phyloP scores from a whole-genome alignment of 2,329 filamentous ascomycete species.

The Curvularia eragrostidis region DNA sequence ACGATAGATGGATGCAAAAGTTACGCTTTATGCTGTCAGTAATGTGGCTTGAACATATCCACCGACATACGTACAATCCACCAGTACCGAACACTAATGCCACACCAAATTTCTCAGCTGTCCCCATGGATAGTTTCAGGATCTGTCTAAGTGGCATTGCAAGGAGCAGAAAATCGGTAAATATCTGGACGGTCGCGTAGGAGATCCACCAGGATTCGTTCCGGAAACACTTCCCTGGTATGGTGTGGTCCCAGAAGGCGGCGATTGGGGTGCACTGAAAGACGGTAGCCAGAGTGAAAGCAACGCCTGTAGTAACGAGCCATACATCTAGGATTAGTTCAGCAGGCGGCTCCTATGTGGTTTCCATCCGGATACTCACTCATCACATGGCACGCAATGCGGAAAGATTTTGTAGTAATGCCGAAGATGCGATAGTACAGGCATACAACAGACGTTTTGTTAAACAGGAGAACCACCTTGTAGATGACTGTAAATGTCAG shows the following conservation, averaged over 20 bases:
- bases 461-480: slow-evolving; percentile 47
- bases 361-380: slow-evolving; percentile 20
- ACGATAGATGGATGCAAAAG: slow-evolving; percentile 34
- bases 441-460: slow-evolving; percentile 44
- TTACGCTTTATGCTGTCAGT: slow-evolving; percentile 25
- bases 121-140: slow-evolving; percentile 27
- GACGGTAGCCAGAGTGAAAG: slow-evolving; percentile 40
- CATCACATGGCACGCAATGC: slow-evolving; percentile 29
- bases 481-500: slow-evolving; percentile 36
- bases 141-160: slow-evolving; percentile 31
- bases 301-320: slow-evolving; percentile 42
- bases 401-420: slow-evolving; percentile 34
- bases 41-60: background rate
- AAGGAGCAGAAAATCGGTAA: slow-evolving; percentile 29
- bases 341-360: background rate
- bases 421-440: slow-evolving; percentile 48
- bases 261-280: slow-evolving; percentile 44
- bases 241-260: slow-evolving; percentile 42
- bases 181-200: slow-evolving; percentile 30
- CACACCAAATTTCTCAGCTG: slow-evolving; percentile 31
- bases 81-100: slow-evolving; percentile 33
- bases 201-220: slow-evolving; percentile 38
- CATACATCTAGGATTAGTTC: slow-evolving; percentile 20
- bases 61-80: slow-evolving; percentile 23
- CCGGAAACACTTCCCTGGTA: slow-evolving; percentile 39